Base-by-base conservation (phyloP, 2,329 filamentous ascomycete species). In the Coleophoma cylindrospora region DNA sequence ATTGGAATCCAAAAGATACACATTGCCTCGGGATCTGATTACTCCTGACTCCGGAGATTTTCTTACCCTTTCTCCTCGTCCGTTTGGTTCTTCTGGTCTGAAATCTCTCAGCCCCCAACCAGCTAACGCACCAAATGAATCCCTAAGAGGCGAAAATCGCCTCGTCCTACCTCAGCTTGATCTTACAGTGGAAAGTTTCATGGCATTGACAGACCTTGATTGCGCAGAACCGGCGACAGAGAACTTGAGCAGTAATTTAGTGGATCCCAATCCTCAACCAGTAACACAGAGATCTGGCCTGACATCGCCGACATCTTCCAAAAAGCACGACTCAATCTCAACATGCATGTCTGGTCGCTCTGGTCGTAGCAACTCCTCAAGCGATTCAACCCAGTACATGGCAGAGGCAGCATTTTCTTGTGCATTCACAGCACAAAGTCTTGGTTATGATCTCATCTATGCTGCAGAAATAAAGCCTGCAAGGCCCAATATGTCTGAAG, bases 121-220 rank as follows among this genome's bases (percentile, higher is more conserved):
- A 8, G 47, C 52, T 43, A 54, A 54, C 33, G 49, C 49, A 14
- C 52, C 52, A 14, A 40, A 48, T 19, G 34, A 19, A 11, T 43
- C 36, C 9, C 3, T 49, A 4, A 13, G 21, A 27, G 41, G 43
- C 9, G 43, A 15, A 13, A 44, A 47, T 15, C 32, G 37, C 2
- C 3, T 79, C 61, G 74, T 75, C 19, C 81, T 78, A 77, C 77
- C 81, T 61, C 22, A 48, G 34, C 38, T 53, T 14, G 55, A 61
- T 68, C 2, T 64, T 67, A 50, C 48, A 15, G 48, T 53, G 9
- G 48, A 53, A 40, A 47, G 47, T 33, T 53, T 53, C 19, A 40
- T 50, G 34, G 37, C 48, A n/a, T 38, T 53, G 14, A 38, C 38
- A 22, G 51, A 53, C 34, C 32, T 22, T 13, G 51, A 53, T 27